phyloP scores from a whole-genome alignment of 1,139 yeast species.

The Starmera stellimalicola region DNA sequence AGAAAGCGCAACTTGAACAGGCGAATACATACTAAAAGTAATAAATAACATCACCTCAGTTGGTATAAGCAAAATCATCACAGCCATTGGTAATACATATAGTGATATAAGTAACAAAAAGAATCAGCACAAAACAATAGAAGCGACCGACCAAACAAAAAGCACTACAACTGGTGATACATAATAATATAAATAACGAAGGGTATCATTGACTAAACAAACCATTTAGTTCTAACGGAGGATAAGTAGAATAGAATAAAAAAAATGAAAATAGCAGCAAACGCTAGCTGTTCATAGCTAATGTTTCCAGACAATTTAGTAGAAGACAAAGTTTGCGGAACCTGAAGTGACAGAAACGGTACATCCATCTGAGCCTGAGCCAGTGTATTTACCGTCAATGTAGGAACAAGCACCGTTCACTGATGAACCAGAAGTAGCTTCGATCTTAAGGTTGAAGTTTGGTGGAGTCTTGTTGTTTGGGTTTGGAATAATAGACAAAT shows the following conservation, averaged over 20 bases:
- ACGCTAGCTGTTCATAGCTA: background rate
- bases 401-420: constrained; percentile 75
- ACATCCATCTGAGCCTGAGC: constrained; percentile 66
- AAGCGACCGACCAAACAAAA: too few relatives aligned
- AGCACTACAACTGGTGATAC: too few relatives aligned
- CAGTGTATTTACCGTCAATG: constrained; percentile 68
- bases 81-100: too few relatives aligned
- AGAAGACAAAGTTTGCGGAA: constrained; percentile 44
- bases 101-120: too few relatives aligned
- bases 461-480: constrained; percentile 76
- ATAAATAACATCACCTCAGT: too few relatives aligned
- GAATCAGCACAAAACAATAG: too few relatives aligned
- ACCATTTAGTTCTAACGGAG: background rate
- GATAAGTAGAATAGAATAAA: background rate
- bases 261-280: background rate
- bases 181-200: too few relatives aligned
- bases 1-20: too few relatives aligned
- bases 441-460: constrained; percentile 82
- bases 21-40: too few relatives aligned
- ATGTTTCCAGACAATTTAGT: constrained; percentile 12
- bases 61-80: too few relatives aligned
- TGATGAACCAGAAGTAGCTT: constrained; percentile 52
- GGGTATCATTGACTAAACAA: background rate
- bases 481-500: constrained; percentile 89
- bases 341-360: constrained; percentile 86